Evolutionary conservation across 495 filamentous ascomycete species (phyloP).

Genomic region (Pyronema domesticum): DNA sequence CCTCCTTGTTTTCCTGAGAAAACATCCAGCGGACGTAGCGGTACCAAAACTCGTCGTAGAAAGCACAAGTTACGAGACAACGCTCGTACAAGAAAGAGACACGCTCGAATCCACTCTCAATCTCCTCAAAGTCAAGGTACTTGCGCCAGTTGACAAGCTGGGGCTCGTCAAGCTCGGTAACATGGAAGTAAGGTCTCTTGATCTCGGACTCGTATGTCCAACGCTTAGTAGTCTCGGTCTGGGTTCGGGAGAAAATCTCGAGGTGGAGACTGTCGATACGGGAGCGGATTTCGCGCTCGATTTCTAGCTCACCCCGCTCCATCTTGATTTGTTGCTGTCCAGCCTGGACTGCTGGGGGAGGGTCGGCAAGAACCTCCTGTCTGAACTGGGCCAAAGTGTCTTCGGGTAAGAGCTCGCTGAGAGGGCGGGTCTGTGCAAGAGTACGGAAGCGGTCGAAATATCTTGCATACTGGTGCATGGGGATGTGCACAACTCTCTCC

Average conservation of each 20-base stretch:
- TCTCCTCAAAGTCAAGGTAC: slow-evolving; percentile 92
- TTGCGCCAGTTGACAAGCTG: slow-evolving; percentile 89
- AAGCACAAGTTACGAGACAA: slow-evolving; percentile 76
- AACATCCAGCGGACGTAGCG: slow-evolving; percentile 96
- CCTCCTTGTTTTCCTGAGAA: slow-evolving; percentile 59
- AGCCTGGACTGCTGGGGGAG: slow-evolving; percentile 30
- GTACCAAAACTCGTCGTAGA: slow-evolving; percentile 96
- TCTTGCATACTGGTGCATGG: slow-evolving; percentile 89
- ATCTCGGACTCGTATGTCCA: slow-evolving; percentile 93
- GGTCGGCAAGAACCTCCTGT: slow-evolving; percentile 47
- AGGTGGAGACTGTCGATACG: slow-evolving; percentile 67
- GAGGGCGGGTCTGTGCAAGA: slow-evolving; percentile 52
- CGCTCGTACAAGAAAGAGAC: slow-evolving; percentile 81
- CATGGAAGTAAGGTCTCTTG: slow-evolving; percentile 94
- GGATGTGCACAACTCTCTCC: slow-evolving; percentile 72
- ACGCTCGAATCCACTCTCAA: slow-evolving; percentile 56
- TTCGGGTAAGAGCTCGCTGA: slow-evolving; percentile 51
- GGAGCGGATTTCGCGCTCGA: slow-evolving; percentile 65
- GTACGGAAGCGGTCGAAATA: slow-evolving; percentile 86
- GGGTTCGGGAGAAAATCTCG: slow-evolving; percentile 62
- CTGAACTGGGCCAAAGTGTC: slow-evolving; percentile 53
- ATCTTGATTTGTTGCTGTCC: slow-evolving; percentile 35
- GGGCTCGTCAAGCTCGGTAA: slow-evolving; percentile 71
- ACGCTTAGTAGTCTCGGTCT: slow-evolving; percentile 77
- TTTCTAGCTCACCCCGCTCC: slow-evolving; percentile 45